Base-by-base conservation (phyloP, 1,139 yeast species). In the Debaryomyces subglobosus region DNA sequence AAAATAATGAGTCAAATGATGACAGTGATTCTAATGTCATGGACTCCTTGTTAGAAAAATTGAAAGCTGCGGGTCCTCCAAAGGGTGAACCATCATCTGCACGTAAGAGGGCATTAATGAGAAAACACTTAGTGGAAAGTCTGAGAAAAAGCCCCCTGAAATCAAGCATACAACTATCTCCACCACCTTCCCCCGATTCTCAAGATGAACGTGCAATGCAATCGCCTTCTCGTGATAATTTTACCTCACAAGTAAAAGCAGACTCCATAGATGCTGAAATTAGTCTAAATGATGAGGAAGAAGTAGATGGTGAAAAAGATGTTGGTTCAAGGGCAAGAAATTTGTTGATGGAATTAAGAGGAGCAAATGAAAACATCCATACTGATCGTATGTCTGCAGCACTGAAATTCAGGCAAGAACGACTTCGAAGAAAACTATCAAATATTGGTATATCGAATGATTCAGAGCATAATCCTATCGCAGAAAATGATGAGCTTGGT, bases 11-110 rank as follows among this genome's bases (percentile, higher is more conserved):
- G 44, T 48, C 57, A 4, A 63, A 55, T 8, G 62, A 57, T 13
- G 64, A 60, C 4, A 58, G 63, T 18, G 78, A 70, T 24, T 74
- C 72, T 34, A 86, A 81, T 48, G 89, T 86, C 36, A 85, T 87
- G 89, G 95, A 87, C 64, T 79, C 86, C 27, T 72, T 87, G 39
- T 71, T 87, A 51, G 89, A 86, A 59, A 85, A 84, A 60, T 74
- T 87, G 59, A 85, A 86, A 61, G 87, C 88, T 32, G 86, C 88
- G 0, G 91, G 89, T 0, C 86, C 90, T 13, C 60, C 83, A 5
- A 81, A 81, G 55, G 85, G 89, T 3, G 95, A 89, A 60, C 85
- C 95, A 0, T 71, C 88, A 1, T 83, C 94, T 6, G 96, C 96
- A 0, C 74, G 96, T 56, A 84, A 90, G 59, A 76, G 95, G 51